Base-by-base conservation (phyloP, 352 stramenopile genomes). In the Pythium coloratum region DNA sequence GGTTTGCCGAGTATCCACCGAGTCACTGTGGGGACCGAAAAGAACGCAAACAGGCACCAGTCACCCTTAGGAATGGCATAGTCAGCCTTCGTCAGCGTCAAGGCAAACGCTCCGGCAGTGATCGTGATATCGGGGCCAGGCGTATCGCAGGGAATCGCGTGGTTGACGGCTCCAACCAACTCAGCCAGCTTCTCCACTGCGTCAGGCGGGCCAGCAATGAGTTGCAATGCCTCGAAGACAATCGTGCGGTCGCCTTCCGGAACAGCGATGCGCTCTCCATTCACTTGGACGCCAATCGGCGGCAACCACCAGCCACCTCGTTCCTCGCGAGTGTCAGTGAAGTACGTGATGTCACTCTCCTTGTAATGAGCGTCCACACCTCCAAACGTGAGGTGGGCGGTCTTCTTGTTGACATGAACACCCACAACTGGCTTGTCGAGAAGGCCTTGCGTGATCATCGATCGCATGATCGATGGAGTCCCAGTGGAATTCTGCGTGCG, bases 51-150 rank as follows among this genome's bases (percentile, higher is more conserved):
- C 20, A 61, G 8, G 20, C 57, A 65, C 46, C 24, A 44, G 8
- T 55, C 26, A 7, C 13, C 34, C 9, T 58, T 18, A 16, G 53
- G 56, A 5, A 65, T 49, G 9, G 55, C 30, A 24, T 70, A 65
- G 34, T 70, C 56, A 10, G 54, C 36, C 42, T 71, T 71, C 18
- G 65, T 62, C 9, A 71, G 28, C 5, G 59, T 66, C 36, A 66
- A 47, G 1, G 44, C 13, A 12, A 70, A 65, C 2, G 26, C 34
- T 12, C 30, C 64, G 10, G 64, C 14, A 13, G 54, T 18, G 38
- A 71, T 59, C 3, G 20, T 59, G 30, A 71, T 62, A 18, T 66
- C 51, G 7, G 65, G 65, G 1, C 64, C 64, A 8, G 55, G 34
- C 4, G 34, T 54, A 28, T 69, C 55, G 26, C 62, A 69, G 2